These are phyloP conservation scores for Panus rudis DNA, from an alignment of 768 basidiomycete genomes.

Conservation along the genomic window DNA sequence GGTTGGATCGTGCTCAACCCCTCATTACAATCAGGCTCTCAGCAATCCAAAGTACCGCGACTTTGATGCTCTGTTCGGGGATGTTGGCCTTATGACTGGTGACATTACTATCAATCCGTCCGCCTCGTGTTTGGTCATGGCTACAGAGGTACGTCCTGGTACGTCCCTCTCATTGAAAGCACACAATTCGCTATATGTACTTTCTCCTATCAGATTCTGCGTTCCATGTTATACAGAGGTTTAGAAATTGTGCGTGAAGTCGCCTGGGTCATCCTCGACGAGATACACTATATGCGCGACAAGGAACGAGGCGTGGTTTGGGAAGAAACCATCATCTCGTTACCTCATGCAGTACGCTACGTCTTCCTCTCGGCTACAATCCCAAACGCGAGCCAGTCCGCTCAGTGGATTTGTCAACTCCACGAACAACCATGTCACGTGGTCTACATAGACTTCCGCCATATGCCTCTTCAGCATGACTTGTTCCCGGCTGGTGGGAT, in stretches of 20 bases:
- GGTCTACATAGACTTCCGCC: slow-evolving; percentile 98
- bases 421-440: slow-evolving; percentile 99
- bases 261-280: slow-evolving; percentile 99
- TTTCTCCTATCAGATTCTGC: slow-evolving; percentile 63
- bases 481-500: slow-evolving; percentile 95
- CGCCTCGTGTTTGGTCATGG: slow-evolving; percentile 97
- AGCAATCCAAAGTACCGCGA: slow-evolving; percentile 99
- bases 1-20: slow-evolving; percentile 9
- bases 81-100: slow-evolving; percentile 98
- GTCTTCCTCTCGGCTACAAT: slow-evolving; percentile 99
- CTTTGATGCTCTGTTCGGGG: slow-evolving; percentile 95
- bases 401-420: slow-evolving; percentile 96
- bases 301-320: slow-evolving; percentile 98
- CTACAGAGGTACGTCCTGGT: slow-evolving; percentile 71
- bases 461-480: slow-evolving; percentile 96
- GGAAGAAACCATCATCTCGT: slow-evolving; percentile 97
- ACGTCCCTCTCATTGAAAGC: neutral
- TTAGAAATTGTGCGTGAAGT: slow-evolving; percentile 99
- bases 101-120: slow-evolving; percentile 98
- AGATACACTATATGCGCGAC: slow-evolving; percentile 99
- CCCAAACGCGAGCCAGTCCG: slow-evolving; percentile 98
- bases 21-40: slow-evolving; percentile 62
- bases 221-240: slow-evolving; percentile 97
- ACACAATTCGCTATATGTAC: neutral
- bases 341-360: slow-evolving; percentile 93